phyloP scores from a whole-genome alignment of 257 asterid genomes.

The Solanum sitiens region DNA sequence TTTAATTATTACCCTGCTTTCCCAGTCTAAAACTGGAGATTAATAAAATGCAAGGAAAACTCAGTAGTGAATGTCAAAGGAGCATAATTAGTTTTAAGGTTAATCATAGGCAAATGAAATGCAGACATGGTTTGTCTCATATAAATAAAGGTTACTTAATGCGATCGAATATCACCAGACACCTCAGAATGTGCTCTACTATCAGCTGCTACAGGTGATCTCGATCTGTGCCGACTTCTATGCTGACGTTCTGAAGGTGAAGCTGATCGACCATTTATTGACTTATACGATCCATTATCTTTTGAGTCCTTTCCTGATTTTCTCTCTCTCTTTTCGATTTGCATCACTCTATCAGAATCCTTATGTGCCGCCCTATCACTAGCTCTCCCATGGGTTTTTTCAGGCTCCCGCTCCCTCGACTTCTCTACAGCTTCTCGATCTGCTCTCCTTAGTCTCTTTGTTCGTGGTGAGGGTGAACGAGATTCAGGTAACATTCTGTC shows the following conservation, averaged over 20 bases:
- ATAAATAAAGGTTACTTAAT: conserved; percentile 4
- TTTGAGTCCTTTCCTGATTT: conserved; percentile 44
- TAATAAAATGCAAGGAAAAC: background rate
- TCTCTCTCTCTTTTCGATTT: conserved; percentile 38
- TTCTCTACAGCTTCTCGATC: conserved; percentile 39
- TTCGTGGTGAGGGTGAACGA: background rate
- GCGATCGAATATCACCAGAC: conserved; percentile 66
- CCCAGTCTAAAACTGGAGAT: background rate
- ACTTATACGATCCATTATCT: conserved; percentile 41
- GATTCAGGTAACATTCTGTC: conserved; percentile 20
- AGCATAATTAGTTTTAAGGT: background rate
- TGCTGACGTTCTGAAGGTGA: conserved; percentile 53
- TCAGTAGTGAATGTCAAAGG: background rate
- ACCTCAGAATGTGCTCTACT: conserved; percentile 73
- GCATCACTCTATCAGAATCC: conserved; percentile 32
- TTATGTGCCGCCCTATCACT: conserved; percentile 30
- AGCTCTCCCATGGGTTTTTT: conserved; percentile 30
- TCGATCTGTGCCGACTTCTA: conserved; percentile 56
- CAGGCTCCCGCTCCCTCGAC: conserved; percentile 35
- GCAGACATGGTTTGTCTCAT: background rate
- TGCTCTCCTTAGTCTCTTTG: conserved; percentile 8
- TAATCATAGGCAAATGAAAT: background rate
- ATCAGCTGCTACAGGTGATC: conserved; percentile 51
- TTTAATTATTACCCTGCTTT: background rate
- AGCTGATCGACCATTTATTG: conserved; percentile 35